Evolutionary conservation across 768 basidiomycete genomes (phyloP), one percentile per base, ranked within the genome.

Genomic region (Phylloporus sp.): DNA sequence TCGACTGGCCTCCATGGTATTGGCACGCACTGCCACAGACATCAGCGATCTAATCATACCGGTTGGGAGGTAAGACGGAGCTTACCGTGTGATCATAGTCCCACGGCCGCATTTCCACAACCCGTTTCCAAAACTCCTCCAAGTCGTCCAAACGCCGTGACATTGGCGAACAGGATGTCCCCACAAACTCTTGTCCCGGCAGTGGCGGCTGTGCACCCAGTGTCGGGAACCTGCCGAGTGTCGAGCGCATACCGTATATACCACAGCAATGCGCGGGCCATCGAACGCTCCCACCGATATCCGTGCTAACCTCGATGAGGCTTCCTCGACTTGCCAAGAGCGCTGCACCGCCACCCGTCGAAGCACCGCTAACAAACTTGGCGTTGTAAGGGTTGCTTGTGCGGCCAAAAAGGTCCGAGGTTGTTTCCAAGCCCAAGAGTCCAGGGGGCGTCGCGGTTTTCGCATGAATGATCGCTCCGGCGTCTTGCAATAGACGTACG

Each of bases 281-380:
- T 42, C 80, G 70, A 13, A 74, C 66, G 18, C 76, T 77, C 6
- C 80, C 80, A 1, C 78, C 79, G 16, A 80, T 60, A 53, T 80
- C 80, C 6, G 77, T 74, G 7, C 74, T 70, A 27, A 80, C 66
- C 42, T 78, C 79, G 50, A 81, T 61, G 18, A 72, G 62, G 22
- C 68, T 66, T 9, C 79, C 79, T 11, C 72, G 70, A 31, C 66
- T 61, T 0, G 79, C 79, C 4, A 80, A 59, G 18, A 81, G 67
- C 8, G 80, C 77, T 2, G 66, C 73, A 20, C 79, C 80, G 6
- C 80, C 80, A 24, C 80, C 80, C 0, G 76, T 77, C 0, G 79
- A 80, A 23, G 76, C 80, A 5, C 79, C 79, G 11, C 71, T 70
- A 1, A 59, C 64, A 47, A 69, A 73, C 7, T 69, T 66, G 5